Percentiles rank a stretch among this genome's conserved stretches.
phyloP scores from a whole-genome alignment of 352 stramenopile species.

The Phytopythium vexans region DNA sequence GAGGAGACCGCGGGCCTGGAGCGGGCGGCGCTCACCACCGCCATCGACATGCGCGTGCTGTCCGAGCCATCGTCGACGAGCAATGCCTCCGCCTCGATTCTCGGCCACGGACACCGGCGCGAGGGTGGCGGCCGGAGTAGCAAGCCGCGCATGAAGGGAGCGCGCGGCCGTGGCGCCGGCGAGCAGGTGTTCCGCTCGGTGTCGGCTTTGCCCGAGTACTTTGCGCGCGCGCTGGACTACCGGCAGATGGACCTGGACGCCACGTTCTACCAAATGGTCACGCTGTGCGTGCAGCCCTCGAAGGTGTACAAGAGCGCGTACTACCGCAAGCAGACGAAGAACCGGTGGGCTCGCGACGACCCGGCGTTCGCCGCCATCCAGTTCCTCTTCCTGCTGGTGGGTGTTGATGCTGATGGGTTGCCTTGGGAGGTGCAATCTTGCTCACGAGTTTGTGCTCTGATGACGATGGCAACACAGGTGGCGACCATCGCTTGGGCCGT shows the following conservation, averaged over 20 bases:
- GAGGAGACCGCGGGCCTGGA: constrained; percentile 3
- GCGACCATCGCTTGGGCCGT: constrained; percentile 79
- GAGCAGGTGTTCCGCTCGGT: constrained; percentile 68
- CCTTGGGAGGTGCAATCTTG: not conserved
- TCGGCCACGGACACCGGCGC: not conserved
- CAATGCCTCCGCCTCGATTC: too few species aligned
- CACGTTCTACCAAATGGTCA: constrained; percentile 89
- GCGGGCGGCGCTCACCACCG: not conserved
- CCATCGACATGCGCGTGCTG: constrained; percentile 5
- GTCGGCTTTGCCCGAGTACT: constrained; percentile 80
- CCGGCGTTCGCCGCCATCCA: constrained; percentile 96
- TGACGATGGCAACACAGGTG: constrained; percentile 11
- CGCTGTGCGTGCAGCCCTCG: constrained; percentile 73
- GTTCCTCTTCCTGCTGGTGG: constrained; percentile 86
- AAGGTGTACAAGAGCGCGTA: constrained; percentile 89
- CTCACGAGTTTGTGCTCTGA: not conserved
- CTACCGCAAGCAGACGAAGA: constrained; percentile 95
- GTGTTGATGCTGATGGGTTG: constrained; percentile 8
- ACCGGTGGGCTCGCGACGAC: constrained; percentile 98
- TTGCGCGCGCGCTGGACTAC: constrained; percentile 74
- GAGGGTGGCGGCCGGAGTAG: not conserved
- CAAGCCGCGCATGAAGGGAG: constrained; percentile 2
- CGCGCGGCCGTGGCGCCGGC: constrained; percentile 8
- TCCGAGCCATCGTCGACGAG: not conserved
- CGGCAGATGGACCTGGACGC: constrained; percentile 88